Evolutionary conservation across 225 moss, liverwort and hornwort species (phyloP).

Genomic region (Bryum argenteum): DNA sequence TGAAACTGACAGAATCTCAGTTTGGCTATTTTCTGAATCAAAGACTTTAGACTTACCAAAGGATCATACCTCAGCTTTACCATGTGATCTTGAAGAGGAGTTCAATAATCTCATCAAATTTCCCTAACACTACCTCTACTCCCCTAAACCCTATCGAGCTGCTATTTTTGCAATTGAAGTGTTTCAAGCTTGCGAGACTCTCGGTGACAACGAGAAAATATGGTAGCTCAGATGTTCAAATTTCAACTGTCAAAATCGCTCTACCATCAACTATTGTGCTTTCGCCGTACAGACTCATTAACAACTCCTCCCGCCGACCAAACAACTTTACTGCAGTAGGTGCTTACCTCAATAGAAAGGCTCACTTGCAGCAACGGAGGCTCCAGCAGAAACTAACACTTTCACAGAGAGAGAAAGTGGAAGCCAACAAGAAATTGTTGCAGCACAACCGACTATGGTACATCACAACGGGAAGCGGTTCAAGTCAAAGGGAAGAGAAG

Average conservation of each 20-base stretch:
- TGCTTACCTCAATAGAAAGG: background rate
- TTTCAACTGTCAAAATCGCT: background rate
- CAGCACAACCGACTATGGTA: background rate
- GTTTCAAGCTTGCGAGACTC: conserved; percentile 5
- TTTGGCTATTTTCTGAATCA: too few relatives aligned
- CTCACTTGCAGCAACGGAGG: background rate
- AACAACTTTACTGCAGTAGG: background rate
- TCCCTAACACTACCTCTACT: too few relatives aligned
- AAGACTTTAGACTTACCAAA: too few relatives aligned
- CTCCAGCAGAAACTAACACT: too few relatives aligned
- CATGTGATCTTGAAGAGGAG: background rate
- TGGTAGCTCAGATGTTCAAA: conserved; percentile 7
- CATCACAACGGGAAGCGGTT: background rate
- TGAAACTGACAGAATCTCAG: too few relatives aligned
- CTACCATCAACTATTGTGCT: background rate
- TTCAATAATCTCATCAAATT: too few relatives aligned
- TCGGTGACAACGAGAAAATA: background rate
- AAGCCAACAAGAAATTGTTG: too few relatives aligned
- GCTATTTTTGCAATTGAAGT: background rate
- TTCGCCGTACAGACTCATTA: background rate
- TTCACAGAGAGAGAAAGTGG: background rate
- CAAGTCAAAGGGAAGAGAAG: background rate
- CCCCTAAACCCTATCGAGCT: conserved; percentile 24
- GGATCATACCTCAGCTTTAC: too few relatives aligned
- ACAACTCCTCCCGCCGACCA: background rate